Evolutionary conservation across 1,139 yeast genomes (phyloP).

Genomic region (Torulaspora globosa): DNA sequence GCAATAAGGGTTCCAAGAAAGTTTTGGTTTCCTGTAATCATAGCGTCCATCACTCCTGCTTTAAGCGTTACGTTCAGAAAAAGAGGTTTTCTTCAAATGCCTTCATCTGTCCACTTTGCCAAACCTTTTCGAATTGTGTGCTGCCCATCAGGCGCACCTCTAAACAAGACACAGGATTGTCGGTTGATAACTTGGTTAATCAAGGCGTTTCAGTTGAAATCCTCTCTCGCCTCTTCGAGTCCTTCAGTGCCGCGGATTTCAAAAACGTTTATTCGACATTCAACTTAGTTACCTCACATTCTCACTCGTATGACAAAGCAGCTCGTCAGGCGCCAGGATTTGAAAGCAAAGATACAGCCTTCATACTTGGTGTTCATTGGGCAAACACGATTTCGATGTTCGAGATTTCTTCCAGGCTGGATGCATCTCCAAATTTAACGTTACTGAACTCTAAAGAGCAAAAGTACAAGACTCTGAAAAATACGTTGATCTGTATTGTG

Average conservation of each 20-base stretch:
- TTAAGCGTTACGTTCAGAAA: conserved; percentile 39
- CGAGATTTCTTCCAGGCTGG: conserved; percentile 53
- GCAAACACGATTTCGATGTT: conserved; percentile 53
- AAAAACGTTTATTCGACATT: conserved; percentile 21
- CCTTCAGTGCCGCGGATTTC: conserved; percentile 16
- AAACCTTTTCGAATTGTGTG: conserved; percentile 46
- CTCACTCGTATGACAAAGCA: conserved; percentile 27
- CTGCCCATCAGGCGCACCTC: conserved; percentile 30
- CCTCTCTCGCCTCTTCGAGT: conserved; percentile 18
- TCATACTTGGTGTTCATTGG: conserved; percentile 40
- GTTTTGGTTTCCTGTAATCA: conserved; percentile 66
- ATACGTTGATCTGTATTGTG: conserved; percentile 39
- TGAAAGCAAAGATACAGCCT: conserved; percentile 21
- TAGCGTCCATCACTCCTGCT: conserved; percentile 60
- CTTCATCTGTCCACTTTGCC: conserved; percentile 63
- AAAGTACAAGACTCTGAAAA: conserved; percentile 34
- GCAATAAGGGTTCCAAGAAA: conserved; percentile 33
- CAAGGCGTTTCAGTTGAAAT: conserved; percentile 14
- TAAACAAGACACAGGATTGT: conserved; percentile 11
- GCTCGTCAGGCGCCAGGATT: conserved; percentile 19
- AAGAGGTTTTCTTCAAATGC: conserved; percentile 31
- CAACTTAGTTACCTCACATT: conserved; percentile 21
- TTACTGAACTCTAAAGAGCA: conserved; percentile 40
- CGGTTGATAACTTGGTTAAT: conserved; percentile 14
- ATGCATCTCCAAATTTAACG: conserved; percentile 37